A percentile compares a stretch with the other conserved stretches of the same genome.
Evolutionary conservation across 2,329 filamentous ascomycete genomes (phyloP).

Genomic region (Venturia effusa): DNA sequence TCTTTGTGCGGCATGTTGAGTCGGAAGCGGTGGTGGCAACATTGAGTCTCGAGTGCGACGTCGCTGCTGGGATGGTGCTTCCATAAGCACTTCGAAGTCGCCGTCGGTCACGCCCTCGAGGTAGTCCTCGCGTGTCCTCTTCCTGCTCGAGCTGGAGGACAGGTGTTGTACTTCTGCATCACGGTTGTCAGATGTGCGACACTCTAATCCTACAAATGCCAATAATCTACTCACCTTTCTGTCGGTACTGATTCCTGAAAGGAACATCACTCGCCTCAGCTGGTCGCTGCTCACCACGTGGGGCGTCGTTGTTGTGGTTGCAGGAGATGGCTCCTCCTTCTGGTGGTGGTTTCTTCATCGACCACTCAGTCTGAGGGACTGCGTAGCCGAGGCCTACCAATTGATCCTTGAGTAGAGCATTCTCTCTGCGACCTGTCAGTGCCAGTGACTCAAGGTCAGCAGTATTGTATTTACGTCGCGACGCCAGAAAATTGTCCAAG

Average conservation of each 20-base stretch:
- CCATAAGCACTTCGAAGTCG: background rate
- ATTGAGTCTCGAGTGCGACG: background rate
- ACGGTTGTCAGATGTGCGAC: background rate
- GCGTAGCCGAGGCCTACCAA: constrained; percentile 20
- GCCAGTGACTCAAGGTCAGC: background rate
- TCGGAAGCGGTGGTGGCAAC: constrained; percentile 13
- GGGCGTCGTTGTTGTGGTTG: background rate
- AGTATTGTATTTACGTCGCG: constrained; percentile 18
- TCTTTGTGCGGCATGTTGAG: background rate
- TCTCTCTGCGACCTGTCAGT: constrained; percentile 17
- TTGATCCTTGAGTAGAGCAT: constrained; percentile 18
- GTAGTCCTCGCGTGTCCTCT: constrained; percentile 10
- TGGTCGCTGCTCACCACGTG: background rate
- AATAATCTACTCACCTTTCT: background rate
- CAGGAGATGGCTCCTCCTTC: too few relatives aligned
- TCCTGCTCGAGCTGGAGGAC: constrained; percentile 3
- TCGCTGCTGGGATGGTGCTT: background rate
- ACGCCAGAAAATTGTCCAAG: constrained; percentile 24
- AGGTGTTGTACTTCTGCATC: background rate
- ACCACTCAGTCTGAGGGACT: constrained; percentile 14
- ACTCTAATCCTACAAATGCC: too few relatives aligned
- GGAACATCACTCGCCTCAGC: background rate
- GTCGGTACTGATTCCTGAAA: background rate
- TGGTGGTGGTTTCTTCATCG: constrained; percentile 11
- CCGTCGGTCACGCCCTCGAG: background rate